These are phyloP conservation scores for Rhizopus stolonifer DNA, from an alignment of 371 early-diverging fungal species.

Conservation along the genomic window DNA sequence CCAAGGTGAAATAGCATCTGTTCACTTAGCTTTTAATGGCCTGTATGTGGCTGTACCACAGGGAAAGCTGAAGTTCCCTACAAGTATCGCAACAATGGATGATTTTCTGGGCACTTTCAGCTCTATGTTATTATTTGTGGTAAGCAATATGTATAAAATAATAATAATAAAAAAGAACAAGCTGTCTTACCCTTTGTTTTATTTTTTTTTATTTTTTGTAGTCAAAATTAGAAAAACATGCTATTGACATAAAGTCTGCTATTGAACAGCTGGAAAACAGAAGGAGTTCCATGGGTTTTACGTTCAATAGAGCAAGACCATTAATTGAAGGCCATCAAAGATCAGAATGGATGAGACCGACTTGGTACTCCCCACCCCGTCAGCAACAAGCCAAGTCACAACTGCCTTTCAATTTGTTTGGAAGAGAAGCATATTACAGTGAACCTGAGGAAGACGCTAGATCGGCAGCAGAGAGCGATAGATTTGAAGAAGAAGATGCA, in stretches of 20 bases:
- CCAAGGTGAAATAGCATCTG: constrained; percentile 7
- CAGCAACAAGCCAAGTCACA: constrained; percentile 2
- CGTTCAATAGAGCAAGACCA: constrained; percentile 2
- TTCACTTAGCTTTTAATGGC: constrained; percentile 9
- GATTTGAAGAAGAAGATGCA: constrained; percentile 9
- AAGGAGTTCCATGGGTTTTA: constrained; percentile 10
- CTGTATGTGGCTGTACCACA: constrained; percentile 11
- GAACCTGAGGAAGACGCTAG: constrained; percentile 6
- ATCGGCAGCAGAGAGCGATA: constrained; percentile 5
- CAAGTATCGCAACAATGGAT: constrained; percentile 10
- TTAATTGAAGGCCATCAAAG: background rate
- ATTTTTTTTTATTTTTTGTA: constrained; percentile 18
- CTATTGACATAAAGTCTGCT: constrained; percentile 11
- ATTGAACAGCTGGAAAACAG: constrained; percentile 13
- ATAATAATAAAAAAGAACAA: background rate
- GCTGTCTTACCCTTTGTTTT: constrained; percentile 14
- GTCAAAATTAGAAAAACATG: constrained; percentile 10
- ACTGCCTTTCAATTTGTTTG: constrained; percentile 14
- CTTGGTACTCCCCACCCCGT: constrained; percentile 12
- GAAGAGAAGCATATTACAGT: constrained; percentile 5
- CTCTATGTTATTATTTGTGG: constrained; percentile 6
- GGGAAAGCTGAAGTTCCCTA: constrained; percentile 7
- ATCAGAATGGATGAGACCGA: constrained; percentile 7
- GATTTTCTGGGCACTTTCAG: constrained; percentile 7
- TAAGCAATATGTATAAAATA: constrained; percentile 5